Percentiles rank a stretch among this genome's conserved stretches.
Conservation (phyloP, 129 eudicot genomes). For the Chrysanthemum lavandulifolium region DNA sequence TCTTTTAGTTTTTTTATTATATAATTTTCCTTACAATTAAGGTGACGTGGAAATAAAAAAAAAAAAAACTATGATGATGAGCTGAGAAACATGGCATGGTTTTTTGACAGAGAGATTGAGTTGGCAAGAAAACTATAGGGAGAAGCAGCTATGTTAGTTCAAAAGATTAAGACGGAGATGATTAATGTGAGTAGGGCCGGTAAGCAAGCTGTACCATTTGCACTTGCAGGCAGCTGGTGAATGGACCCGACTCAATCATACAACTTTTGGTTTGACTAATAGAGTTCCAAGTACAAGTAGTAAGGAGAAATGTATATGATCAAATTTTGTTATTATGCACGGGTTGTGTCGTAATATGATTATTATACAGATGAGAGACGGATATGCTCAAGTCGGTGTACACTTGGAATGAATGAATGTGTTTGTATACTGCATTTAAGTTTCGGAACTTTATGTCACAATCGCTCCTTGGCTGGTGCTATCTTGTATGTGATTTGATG, state of each 20-base stretch:
- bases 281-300: not conserved
- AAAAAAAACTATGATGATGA: not conserved
- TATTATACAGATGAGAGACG: not conserved
- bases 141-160: not conserved
- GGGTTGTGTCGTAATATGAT: not conserved
- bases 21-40: not conserved
- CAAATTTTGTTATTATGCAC: not conserved
- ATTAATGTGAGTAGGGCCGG: constrained; percentile 25
- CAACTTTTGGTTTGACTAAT: constrained; percentile 13
- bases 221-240: constrained; percentile 20
- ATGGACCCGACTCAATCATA: constrained; percentile 24
- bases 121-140: not conserved
- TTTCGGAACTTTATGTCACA: constrained; percentile 23
- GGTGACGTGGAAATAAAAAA: not conserved
- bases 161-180: not conserved
- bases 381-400: not conserved
- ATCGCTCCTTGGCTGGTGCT: constrained; percentile 8
- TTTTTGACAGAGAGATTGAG: constrained; percentile 24
- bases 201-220: constrained; percentile 1
- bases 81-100: constrained; percentile 16
- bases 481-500: constrained; percentile 13
- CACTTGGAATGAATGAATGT: not conserved
- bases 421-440: not conserved
- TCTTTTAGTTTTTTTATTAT: not conserved
- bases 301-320: not conserved